These are phyloP conservation scores for Diaporthe eres DNA, from an alignment of 2,329 filamentous ascomycete species.

Conservation along the genomic window DNA sequence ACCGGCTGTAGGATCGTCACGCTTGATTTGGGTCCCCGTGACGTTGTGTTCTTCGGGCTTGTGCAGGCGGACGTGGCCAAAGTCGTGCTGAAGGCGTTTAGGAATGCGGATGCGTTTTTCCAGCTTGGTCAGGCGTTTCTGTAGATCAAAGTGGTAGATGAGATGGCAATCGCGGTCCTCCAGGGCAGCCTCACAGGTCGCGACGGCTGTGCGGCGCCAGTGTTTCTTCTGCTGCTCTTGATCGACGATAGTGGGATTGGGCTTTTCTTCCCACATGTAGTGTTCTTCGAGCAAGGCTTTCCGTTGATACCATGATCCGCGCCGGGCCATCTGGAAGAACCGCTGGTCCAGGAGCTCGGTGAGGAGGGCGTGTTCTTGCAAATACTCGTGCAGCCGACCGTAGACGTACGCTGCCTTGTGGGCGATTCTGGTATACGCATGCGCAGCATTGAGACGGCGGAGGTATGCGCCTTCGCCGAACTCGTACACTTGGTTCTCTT, in stretches of 20 bases:
- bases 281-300: conserved; percentile 95
- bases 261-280: conserved; percentile 81
- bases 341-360: conserved; percentile 82
- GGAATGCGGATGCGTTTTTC: conserved; percentile 88
- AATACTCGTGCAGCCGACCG: conserved; percentile 85
- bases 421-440: conserved; percentile 93
- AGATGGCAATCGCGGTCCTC: conserved; percentile 92
- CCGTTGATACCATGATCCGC: conserved; percentile 95
- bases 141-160: conserved; percentile 93
- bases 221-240: conserved; percentile 77
- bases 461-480: conserved; percentile 91
- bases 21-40: conserved; percentile 83
- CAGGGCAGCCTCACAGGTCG: conserved; percentile 88
- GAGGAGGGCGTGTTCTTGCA: conserved; percentile 81
- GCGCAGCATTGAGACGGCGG: conserved; percentile 89
- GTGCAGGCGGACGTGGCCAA: conserved; percentile 84
- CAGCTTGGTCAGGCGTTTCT: conserved; percentile 92
- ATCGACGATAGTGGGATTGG: conserved; percentile 55
- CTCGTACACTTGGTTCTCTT: conserved; percentile 83
- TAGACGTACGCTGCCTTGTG: conserved; percentile 88
- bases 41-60: conserved; percentile 83
- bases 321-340: conserved; percentile 86
- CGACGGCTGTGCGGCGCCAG: conserved; percentile 83
- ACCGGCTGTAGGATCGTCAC: conserved; percentile 59
- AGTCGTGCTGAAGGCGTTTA: conserved; percentile 91